Conservation (phyloP, 2,329 filamentous ascomycete species). For the Aspergillus hiratsukae region DNA sequence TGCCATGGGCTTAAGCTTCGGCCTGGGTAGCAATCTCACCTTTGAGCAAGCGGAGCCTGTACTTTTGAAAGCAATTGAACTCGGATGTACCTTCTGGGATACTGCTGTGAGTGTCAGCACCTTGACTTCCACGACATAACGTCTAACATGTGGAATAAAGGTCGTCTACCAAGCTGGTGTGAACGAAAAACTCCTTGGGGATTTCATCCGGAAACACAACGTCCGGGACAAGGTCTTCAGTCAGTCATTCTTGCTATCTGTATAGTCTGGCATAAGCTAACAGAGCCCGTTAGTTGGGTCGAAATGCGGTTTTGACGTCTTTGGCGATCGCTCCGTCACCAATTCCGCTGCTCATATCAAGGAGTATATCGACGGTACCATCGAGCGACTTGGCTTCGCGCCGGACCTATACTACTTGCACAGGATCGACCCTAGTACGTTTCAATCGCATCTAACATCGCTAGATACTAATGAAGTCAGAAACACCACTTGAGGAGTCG, state of each 20-base stretch:
- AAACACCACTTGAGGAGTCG: constrained; percentile 46
- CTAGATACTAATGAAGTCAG: constrained; percentile 9
- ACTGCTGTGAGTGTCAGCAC: constrained; percentile 35
- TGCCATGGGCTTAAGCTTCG: constrained; percentile 48
- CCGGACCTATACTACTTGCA: constrained; percentile 47
- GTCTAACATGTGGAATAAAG: constrained; percentile 18
- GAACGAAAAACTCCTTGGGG: constrained; percentile 49
- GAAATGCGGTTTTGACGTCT: constrained; percentile 44
- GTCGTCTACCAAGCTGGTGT: constrained; percentile 45
- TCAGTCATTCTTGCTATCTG: constrained; percentile 18
- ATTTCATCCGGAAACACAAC: constrained; percentile 50
- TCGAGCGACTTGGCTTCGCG: constrained; percentile 45
- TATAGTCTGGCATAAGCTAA: background rate
- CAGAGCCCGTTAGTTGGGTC: constrained; percentile 39
- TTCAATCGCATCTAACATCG: accelerated
- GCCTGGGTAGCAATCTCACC: constrained; percentile 40
- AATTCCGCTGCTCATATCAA: constrained; percentile 47
- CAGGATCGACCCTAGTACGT: constrained; percentile 43
- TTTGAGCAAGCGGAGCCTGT: constrained; percentile 47
- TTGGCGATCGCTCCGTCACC: constrained; percentile 36
- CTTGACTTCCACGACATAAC: background rate
- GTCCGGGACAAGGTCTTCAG: constrained; percentile 48
- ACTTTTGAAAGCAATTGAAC: constrained; percentile 46
- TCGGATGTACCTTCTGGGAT: constrained; percentile 46
- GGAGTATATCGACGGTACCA: constrained; percentile 47